Conservation (phyloP, 2,329 filamentous ascomycete species). For the Pestalotiopsis sp. region DNA sequence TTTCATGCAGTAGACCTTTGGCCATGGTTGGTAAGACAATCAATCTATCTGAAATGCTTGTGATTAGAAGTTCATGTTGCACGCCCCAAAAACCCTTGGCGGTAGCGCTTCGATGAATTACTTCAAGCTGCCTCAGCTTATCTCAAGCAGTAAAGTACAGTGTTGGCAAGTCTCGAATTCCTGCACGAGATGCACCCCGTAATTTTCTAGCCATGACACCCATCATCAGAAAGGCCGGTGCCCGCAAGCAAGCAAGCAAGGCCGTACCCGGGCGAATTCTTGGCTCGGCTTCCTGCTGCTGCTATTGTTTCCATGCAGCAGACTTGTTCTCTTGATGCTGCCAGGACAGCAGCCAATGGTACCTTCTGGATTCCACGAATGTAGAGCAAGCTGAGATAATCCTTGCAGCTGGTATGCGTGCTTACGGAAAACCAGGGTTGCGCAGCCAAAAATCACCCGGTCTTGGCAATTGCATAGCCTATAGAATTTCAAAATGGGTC, state of each 20-base stretch:
- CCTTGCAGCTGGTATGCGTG: conserved; percentile 7
- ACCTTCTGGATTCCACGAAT: background rate
- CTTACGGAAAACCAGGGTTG: background rate
- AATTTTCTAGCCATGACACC: too few species aligned
- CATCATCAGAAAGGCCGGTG: too few species aligned
- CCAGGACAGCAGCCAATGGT: background rate
- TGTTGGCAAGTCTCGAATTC: too few species aligned
- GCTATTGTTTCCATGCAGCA: background rate
- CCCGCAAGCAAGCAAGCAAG: too few species aligned
- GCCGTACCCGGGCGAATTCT: too few species aligned
- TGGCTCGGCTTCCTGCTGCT: too few species aligned
- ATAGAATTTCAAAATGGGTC: background rate
- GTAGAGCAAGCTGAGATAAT: conserved; percentile 1
- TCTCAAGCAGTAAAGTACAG: background rate
- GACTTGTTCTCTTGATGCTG: background rate
- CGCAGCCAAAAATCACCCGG: background rate
- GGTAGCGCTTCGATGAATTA: background rate
- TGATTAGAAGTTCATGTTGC: background rate
- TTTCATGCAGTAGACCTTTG: background rate
- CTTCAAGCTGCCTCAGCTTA: background rate
- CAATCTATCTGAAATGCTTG: background rate
- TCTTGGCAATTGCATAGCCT: background rate
- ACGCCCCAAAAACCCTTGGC: background rate
- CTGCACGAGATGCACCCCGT: too few species aligned
- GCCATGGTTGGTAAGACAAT: background rate